Evolutionary conservation across 768 basidiomycete genomes (phyloP).

Genomic region (Crucibulum laeve): DNA sequence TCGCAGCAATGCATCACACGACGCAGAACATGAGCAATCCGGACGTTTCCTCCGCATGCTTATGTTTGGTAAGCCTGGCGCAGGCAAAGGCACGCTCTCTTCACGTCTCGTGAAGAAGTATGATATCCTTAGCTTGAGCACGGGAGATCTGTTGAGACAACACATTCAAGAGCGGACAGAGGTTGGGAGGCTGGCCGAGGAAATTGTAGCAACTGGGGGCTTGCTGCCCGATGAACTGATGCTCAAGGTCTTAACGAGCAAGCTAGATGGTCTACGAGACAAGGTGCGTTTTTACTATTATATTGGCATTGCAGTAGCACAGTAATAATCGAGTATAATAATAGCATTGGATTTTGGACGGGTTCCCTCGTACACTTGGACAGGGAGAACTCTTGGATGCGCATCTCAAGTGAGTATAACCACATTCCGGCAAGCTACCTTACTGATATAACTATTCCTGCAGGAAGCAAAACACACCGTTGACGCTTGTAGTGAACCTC

Average conservation of each 20-base stretch:
- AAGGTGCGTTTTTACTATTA: slow-evolving; percentile 38
- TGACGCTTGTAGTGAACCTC: slow-evolving; percentile 81
- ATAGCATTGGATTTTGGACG: slow-evolving; percentile 90
- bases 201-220: slow-evolving; percentile 74
- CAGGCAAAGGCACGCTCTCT: slow-evolving; percentile 83
- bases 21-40: slow-evolving; percentile 26
- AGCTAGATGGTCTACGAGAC: slow-evolving; percentile 61
- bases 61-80: slow-evolving; percentile 79
- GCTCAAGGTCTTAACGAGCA: slow-evolving; percentile 69
- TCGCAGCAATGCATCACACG: slow-evolving; percentile 30
- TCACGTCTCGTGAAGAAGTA: slow-evolving; percentile 75
- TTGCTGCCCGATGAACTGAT: slow-evolving; percentile 79
- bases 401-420: slow-evolving; percentile 56
- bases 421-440: slow-evolving; percentile 1
- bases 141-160: slow-evolving; percentile 81
- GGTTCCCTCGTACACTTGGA: slow-evolving; percentile 86
- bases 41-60: slow-evolving; percentile 55
- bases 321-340: neutral
- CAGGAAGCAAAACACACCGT: slow-evolving; percentile 58
- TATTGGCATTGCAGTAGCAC: neutral
- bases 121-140: slow-evolving; percentile 72
- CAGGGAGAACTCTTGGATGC: slow-evolving; percentile 78
- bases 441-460: slow-evolving; percentile 2
- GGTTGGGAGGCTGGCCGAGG: slow-evolving; percentile 70
- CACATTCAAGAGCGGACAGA: slow-evolving; percentile 77